These are phyloP conservation scores for Vickermania ingenoplastis DNA, from an alignment of 208 protist species.

Conservation along the genomic window DNA sequence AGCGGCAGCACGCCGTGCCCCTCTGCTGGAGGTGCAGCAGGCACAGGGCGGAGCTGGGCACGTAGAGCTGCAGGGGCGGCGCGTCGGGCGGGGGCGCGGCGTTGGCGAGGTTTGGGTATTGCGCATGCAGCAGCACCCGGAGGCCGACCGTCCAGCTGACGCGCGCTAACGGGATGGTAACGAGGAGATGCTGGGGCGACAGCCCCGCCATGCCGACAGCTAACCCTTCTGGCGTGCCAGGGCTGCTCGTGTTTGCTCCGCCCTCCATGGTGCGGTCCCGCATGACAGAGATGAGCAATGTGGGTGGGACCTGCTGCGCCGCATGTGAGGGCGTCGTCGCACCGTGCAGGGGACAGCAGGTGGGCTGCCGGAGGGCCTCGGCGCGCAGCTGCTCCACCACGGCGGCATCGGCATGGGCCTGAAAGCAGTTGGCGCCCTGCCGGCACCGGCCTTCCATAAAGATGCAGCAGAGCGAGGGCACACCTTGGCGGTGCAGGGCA, in stretches of 20 bases:
- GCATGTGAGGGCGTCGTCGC: conserved; percentile 3
- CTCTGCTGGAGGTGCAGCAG: conserved; percentile 40
- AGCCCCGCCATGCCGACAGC: conserved; percentile 4
- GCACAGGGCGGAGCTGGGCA: conserved; percentile 55
- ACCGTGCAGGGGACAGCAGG: conserved; percentile 59
- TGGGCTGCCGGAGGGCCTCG: conserved; percentile 50
- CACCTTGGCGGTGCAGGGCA: conserved; percentile 63
- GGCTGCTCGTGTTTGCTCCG: conserved; percentile 9
- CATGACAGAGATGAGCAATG: neutral
- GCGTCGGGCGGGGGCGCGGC: conserved; percentile 2
- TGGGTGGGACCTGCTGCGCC: neutral
- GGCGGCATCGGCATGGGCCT: conserved; percentile 57
- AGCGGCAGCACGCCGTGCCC: conserved; percentile 60
- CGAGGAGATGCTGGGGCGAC: conserved; percentile 3
- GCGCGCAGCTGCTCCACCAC: conserved; percentile 38
- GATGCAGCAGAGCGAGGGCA: conserved; percentile 72
- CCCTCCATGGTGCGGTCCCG: conserved; percentile 9
- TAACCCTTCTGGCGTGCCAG: too few relatives aligned
- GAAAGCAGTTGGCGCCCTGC: conserved; percentile 62
- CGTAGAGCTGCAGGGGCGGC: conserved; percentile 19
- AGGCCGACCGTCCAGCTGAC: conserved; percentile 50
- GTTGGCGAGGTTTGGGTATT: neutral
- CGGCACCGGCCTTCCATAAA: conserved; percentile 70
- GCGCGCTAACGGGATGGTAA: conserved; percentile 12
- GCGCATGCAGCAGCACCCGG: conserved; percentile 25